Conservation (phyloP, 2,329 filamentous ascomycete species). For the Alternaria angustiovoidea region DNA sequence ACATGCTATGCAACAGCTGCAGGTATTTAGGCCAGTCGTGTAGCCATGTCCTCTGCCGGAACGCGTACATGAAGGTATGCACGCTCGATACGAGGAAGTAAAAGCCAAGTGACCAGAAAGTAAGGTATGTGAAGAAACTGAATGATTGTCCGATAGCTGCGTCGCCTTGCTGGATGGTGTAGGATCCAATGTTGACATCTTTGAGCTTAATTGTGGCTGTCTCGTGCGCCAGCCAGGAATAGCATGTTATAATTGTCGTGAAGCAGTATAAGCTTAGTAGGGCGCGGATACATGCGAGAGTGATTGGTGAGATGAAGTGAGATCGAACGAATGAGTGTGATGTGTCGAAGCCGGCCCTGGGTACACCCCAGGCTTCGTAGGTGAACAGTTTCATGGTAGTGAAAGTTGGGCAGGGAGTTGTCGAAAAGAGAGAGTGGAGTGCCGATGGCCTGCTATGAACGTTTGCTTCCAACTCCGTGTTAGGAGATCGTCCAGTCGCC, state of each 20-base stretch:
- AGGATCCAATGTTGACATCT: conserved; percentile 45
- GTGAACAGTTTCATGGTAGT: conserved; percentile 24
- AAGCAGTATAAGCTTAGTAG: conserved; percentile 69
- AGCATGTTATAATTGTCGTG: conserved; percentile 70
- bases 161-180: conserved; percentile 68
- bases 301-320: conserved; percentile 73
- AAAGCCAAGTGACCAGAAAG: conserved; percentile 81
- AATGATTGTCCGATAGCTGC: conserved; percentile 67
- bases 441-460: conserved; percentile 3
- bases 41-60: conserved; percentile 40
- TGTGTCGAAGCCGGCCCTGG: conserved; percentile 46
- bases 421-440: neutral
- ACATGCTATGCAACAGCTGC: conserved; percentile 45
- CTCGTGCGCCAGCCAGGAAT: conserved; percentile 61
- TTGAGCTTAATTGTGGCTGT: conserved; percentile 30
- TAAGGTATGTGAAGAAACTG: conserved; percentile 81
- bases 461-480: neutral
- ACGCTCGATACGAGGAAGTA: conserved; percentile 73
- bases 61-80: conserved; percentile 71
- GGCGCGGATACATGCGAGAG: conserved; percentile 66
- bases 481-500: neutral
- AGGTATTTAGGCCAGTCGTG: conserved; percentile 45
- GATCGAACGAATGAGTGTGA: conserved; percentile 76
- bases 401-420: neutral
- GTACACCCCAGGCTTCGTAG: conserved; percentile 31